Conservation (phyloP, 75 land plant genomes). For the Pinus tabuliformis region DNA sequence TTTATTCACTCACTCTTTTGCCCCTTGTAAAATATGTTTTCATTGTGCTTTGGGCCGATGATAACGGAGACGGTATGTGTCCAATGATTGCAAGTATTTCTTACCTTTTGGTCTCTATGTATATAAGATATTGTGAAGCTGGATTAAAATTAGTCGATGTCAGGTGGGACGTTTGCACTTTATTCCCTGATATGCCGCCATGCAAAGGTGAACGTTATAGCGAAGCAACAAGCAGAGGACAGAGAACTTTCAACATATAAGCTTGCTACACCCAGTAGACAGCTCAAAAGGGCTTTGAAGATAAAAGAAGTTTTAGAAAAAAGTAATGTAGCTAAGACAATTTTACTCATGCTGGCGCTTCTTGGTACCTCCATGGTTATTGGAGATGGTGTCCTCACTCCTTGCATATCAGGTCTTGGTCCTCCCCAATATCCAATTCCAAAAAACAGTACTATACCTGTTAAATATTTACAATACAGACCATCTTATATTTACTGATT, state of each 20-base stretch:
- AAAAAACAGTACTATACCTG: too few species aligned
- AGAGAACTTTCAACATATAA: constrained; percentile 32
- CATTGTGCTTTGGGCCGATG: constrained; percentile 69
- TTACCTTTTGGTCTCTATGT: background rate
- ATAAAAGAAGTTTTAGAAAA: constrained; percentile 39
- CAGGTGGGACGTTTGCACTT: constrained; percentile 73
- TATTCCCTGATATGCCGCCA: constrained; percentile 71
- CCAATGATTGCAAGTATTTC: background rate
- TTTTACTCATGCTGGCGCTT: constrained; percentile 44
- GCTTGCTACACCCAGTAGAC: constrained; percentile 23
- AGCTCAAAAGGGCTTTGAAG: constrained; percentile 12
- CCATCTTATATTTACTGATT: too few species aligned
- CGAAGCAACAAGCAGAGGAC: constrained; percentile 50
- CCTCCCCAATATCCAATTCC: background rate
- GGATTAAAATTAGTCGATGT: background rate
- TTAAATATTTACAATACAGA: too few species aligned
- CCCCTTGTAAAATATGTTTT: constrained; percentile 70
- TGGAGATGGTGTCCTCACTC: constrained; percentile 79
- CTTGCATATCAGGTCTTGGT: constrained; percentile 64
- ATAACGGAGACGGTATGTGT: constrained; percentile 66
- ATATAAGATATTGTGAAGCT: background rate
- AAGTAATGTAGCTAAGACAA: constrained; percentile 22
- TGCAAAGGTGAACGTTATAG: constrained; percentile 47
- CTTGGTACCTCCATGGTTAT: constrained; percentile 76
- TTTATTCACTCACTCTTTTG: constrained; percentile 65